phyloP scores from a whole-genome alignment of 257 asterid genomes.

The Paulownia fortunei region DNA sequence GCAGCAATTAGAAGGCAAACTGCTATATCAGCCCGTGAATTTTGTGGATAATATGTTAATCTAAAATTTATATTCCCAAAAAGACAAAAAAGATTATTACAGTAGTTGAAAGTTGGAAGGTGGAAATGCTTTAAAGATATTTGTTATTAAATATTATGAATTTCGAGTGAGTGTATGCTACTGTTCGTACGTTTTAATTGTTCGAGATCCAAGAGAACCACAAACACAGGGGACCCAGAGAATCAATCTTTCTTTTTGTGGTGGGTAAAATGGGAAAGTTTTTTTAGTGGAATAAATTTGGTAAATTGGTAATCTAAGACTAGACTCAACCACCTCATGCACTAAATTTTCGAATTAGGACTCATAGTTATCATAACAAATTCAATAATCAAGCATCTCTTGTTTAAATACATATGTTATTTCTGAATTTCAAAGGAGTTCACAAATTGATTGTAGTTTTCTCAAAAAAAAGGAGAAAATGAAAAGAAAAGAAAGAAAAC shows the following conservation, averaged over 20 bases:
- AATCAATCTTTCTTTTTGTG: conserved; percentile 36
- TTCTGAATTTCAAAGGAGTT: too few relatives aligned
- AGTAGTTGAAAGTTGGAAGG: neutral
- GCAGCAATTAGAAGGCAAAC: neutral
- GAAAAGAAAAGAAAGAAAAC: too few relatives aligned
- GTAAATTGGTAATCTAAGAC: too few relatives aligned
- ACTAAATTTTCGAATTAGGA: too few relatives aligned
- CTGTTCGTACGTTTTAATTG: conserved; percentile 18
- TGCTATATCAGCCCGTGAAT: neutral
- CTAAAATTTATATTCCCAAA: neutral
- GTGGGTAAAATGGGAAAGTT: conserved; percentile 23
- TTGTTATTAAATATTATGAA: neutral
- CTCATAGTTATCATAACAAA: too few relatives aligned
- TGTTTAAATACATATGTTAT: neutral
- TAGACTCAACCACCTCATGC: too few relatives aligned
- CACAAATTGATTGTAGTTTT: too few relatives aligned
- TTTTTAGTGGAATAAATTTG: conserved; percentile 19
- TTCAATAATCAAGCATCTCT: too few relatives aligned
- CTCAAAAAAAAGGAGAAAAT: neutral
- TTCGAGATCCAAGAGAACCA: conserved; percentile 32
- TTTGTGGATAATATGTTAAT: neutral
- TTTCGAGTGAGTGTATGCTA: conserved; percentile 19
- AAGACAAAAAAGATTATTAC: neutral
- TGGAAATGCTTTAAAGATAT: neutral
- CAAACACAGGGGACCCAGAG: conserved; percentile 35